Base-by-base conservation (phyloP, 441 rosid species). In the Breynia disticha region DNA sequence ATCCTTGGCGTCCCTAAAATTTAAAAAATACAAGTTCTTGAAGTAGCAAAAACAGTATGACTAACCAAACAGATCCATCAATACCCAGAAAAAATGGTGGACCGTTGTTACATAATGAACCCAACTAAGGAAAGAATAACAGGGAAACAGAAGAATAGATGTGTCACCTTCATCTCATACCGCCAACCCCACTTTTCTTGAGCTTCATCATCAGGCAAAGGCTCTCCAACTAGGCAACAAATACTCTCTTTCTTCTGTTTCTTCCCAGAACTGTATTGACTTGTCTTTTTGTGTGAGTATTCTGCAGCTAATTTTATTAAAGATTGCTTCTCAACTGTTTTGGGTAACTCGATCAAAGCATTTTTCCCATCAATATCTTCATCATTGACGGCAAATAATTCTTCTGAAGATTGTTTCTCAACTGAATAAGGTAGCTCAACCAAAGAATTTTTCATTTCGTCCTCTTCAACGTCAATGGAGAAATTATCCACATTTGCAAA, bases 151-250 rank as follows among this genome's bases (percentile, higher is more conserved):
- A 38, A 61, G 19, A 52, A 22, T 35, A 22, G 37, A 43, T 39
- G 43, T 43, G 52, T 56, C 67, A 91, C 98, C 98, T 87, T 83
- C 68, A 82, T 63, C 46, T 83, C 84, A 56, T 91, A 87, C 32
- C 98, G 90, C 98, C 98, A 91, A 44, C 59, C 62, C 95, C 96
- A 91, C 67, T 77, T 80, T 68, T 76, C 76, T 64, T 70, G 77
- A 51, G 96, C 98, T 67, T 82, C 91, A 44, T 81, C 87, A 22
- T 62, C 58, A 22, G 82, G 74, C 65, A 91, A 61, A 15, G 98
- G 86, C 66, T 84, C 84, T 48, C 96, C 98, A 58, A 80, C 57
- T 57, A 90, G 76, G 61, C n/a, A 77, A 66, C 61, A 67, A 28
- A 16, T 19, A 38, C 7, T 48, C 52, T 21, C 24, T 19, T 21